phyloP scores from a whole-genome alignment of 2,329 filamentous ascomycete species.

The Aspergillus felis region DNA sequence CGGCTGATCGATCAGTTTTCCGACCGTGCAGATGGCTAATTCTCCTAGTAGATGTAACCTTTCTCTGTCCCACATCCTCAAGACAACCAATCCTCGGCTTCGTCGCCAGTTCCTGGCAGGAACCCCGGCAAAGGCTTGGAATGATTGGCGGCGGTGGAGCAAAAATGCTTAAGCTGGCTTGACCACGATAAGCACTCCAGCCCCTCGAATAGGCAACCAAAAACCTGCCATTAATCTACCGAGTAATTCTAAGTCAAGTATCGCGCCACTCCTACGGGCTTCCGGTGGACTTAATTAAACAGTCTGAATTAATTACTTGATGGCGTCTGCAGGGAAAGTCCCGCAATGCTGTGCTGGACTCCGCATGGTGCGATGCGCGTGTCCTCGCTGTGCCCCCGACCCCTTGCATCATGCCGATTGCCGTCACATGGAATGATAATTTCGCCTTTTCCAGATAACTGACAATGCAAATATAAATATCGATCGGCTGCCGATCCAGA shows the following conservation, averaged over 20 bases:
- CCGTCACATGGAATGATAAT: neutral
- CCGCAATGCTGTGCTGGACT: neutral
- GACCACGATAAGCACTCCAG: neutral
- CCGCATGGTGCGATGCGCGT: neutral
- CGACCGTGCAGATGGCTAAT: neutral
- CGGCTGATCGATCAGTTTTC: too few relatives aligned
- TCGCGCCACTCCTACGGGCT: neutral
- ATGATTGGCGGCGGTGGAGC: neutral
- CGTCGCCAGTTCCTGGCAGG: neutral
- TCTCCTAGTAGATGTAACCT: neutral
- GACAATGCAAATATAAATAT: neutral
- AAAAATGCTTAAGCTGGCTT: neutral
- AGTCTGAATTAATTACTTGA: neutral
- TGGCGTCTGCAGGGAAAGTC: neutral
- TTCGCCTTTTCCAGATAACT: neutral
- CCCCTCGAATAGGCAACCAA: neutral
- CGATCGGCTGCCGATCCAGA: neutral
- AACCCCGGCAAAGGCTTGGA: neutral
- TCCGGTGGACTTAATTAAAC: neutral
- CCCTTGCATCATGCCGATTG: neutral
- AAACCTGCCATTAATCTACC: neutral
- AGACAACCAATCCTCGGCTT: neutral
- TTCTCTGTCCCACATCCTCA: neutral
- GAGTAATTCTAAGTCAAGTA: neutral
- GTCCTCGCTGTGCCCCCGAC: too few relatives aligned